These are phyloP conservation scores for Stropharia rugosoannulata DNA, from an alignment of 768 basidiomycete genomes.

Conservation along the genomic window DNA sequence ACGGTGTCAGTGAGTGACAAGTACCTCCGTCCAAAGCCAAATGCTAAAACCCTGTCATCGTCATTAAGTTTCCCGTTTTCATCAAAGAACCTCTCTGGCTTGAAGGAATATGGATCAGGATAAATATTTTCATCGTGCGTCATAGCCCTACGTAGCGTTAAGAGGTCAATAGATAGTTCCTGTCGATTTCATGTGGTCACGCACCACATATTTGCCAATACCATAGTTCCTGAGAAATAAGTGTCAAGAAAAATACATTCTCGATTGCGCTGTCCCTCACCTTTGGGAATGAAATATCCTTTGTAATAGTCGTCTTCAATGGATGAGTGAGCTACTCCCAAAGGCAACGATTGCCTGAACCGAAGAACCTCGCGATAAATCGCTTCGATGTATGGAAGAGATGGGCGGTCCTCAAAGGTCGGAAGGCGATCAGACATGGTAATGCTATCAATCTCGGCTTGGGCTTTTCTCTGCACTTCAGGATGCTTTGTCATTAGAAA, in stretches of 20 bases:
- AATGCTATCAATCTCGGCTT: slow-evolving; percentile 30
- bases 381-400: slow-evolving; percentile 25
- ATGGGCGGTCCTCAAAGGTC: slow-evolving; percentile 19
- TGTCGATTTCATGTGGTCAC: background rate
- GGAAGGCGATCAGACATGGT: slow-evolving; percentile 28
- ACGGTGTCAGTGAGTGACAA: background rate
- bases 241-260: background rate
- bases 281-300: slow-evolving; percentile 17
- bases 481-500: slow-evolving; percentile 29
- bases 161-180: background rate
- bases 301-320: slow-evolving; percentile 12
- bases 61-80: background rate
- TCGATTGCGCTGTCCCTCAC: background rate
- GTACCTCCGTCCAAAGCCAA: slow-evolving; percentile 1
- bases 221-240: background rate
- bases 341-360: slow-evolving; percentile 3
- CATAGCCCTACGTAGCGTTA: background rate
- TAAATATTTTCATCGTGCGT: background rate
- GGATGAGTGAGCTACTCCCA: slow-evolving; percentile 8
- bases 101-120: background rate
- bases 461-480: slow-evolving; percentile 31
- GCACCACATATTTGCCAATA: background rate
- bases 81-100: background rate
- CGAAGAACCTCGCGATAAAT: slow-evolving; percentile 18
- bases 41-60: background rate